These are phyloP conservation scores for Fusarium burgessii DNA, from an alignment of 2,329 filamentous ascomycete genomes.

Conservation along the genomic window DNA sequence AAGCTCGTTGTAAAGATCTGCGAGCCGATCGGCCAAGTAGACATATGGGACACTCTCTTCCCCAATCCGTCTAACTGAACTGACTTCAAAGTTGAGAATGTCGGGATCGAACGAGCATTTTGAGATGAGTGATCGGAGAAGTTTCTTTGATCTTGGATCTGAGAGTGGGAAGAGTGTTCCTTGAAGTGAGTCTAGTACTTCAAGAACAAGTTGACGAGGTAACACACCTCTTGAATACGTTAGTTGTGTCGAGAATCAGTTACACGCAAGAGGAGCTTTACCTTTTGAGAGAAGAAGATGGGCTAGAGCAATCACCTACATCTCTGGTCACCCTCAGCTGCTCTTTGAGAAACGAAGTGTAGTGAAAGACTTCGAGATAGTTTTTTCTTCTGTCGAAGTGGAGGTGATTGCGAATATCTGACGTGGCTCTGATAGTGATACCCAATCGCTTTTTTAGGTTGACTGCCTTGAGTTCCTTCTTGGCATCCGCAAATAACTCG, in stretches of 20 bases:
- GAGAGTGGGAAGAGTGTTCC: background rate
- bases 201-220: background rate
- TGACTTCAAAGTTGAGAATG: background rate
- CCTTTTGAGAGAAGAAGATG: background rate
- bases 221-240: background rate
- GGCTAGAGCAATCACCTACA: rapidly evolving
- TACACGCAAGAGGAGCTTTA: background rate
- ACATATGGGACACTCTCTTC: background rate
- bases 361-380: background rate
- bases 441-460: background rate
- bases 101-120: slow-evolving; percentile 2
- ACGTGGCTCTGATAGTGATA: background rate
- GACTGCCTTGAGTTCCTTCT: background rate
- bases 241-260: background rate
- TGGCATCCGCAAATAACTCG: background rate
- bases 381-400: background rate
- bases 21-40: background rate
- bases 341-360: background rate
- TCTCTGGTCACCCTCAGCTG: background rate
- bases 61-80: rapidly evolving
- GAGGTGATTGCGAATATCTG: background rate
- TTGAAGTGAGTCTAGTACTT: slow-evolving; percentile 2
- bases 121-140: background rate
- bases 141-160: background rate
- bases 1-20: background rate